A percentile compares a stretch with the other conserved stretches of the same genome.
Conservation (phyloP, 495 filamentous ascomycete genomes). For the Hypoxylon intermedium region DNA sequence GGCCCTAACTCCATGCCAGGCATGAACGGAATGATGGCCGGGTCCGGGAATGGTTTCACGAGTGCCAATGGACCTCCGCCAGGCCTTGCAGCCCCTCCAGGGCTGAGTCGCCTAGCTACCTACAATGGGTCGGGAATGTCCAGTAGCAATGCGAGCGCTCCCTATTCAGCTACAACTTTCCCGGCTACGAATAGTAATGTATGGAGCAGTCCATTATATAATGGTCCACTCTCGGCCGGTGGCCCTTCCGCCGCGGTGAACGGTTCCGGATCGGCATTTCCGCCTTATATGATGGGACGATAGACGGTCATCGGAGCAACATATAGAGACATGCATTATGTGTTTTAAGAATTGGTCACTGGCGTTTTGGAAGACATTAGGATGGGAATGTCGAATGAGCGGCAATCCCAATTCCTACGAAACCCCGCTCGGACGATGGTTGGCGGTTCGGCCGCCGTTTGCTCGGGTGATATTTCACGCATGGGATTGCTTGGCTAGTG, state of each 20-base stretch:
- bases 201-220: conserved; percentile 37
- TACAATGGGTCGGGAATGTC: conserved; percentile 25
- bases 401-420: conserved; percentile 15
- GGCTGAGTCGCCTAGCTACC: conserved; percentile 53
- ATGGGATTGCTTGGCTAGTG: conserved; percentile 40
- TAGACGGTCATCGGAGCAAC: conserved; percentile 25
- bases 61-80: conserved; percentile 78
- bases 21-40: conserved; percentile 61
- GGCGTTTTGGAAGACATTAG: conserved; percentile 37
- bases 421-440: conserved; percentile 4
- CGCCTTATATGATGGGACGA: conserved; percentile 38
- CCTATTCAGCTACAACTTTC: conserved; percentile 23
- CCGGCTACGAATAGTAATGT: conserved; percentile 24
- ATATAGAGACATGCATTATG: conserved; percentile 19
- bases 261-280: conserved; percentile 26
- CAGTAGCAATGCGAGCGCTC: conserved; percentile 18
- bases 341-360: conserved; percentile 24
- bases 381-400: conserved; percentile 15
- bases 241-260: conserved; percentile 32
- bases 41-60: conserved; percentile 65
- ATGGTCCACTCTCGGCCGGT: conserved; percentile 28
- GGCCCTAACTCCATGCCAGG: conserved; percentile 55
- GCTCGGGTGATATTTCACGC: conserved; percentile 28
- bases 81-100: conserved; percentile 73
- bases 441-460: conserved; percentile 12